phyloP scores from a whole-genome alignment of 345 rosid species.

The Eucalyptus microcorys region DNA sequence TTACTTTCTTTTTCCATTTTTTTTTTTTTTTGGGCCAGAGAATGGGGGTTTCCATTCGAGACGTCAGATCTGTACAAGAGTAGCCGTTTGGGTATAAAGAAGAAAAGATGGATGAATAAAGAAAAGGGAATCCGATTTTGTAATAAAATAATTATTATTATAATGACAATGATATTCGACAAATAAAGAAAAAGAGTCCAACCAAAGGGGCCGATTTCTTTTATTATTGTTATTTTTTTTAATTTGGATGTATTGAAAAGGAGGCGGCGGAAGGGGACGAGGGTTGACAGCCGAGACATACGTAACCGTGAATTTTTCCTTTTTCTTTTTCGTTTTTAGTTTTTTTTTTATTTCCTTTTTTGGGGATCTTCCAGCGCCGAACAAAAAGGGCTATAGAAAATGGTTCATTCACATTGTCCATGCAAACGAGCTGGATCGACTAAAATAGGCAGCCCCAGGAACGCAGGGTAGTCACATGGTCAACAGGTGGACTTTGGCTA shows the following conservation, averaged over 20 bases:
- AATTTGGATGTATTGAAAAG: background rate
- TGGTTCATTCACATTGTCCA: background rate
- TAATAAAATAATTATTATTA: background rate
- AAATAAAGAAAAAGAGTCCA: background rate
- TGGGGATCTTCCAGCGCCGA: background rate
- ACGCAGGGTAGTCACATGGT: background rate
- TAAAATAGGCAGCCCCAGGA: background rate
- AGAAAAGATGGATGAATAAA: background rate
- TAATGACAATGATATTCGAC: background rate
- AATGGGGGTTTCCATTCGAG: background rate
- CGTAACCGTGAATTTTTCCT: background rate
- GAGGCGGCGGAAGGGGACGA: constrained; percentile 24
- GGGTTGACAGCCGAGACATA: constrained; percentile 21
- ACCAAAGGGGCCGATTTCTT: background rate
- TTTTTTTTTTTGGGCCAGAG: background rate
- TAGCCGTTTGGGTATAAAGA: background rate
- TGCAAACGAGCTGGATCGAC: background rate
- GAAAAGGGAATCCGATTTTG: background rate
- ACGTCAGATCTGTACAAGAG: background rate
- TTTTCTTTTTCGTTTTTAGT: constrained; percentile 19
- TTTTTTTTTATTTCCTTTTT: background rate
- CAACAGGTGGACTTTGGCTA: background rate
- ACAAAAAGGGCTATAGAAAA: background rate
- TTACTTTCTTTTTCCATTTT: too few relatives aligned
- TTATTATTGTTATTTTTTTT: background rate